A percentile compares a stretch with the other conserved stretches of the same genome.
These are phyloP conservation scores for Cercospora sesami DNA, from an alignment of 2,329 filamentous ascomycete species.

Conservation along the genomic window DNA sequence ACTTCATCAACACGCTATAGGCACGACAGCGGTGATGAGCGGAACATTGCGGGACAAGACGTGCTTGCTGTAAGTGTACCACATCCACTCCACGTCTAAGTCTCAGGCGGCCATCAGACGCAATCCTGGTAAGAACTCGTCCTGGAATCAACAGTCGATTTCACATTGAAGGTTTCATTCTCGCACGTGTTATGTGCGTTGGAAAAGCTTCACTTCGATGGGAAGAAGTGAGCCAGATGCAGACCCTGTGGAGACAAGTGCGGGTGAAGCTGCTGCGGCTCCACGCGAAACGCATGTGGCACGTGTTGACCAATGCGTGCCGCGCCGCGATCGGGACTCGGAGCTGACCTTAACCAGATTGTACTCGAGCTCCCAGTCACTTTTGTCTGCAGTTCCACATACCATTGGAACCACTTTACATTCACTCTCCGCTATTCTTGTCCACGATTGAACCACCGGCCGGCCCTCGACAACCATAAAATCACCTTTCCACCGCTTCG, in stretches of 20 bases:
- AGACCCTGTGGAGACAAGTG: neutral
- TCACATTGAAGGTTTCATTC: neutral
- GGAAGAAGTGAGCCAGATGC: neutral
- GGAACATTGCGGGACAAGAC: neutral
- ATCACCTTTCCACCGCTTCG: neutral
- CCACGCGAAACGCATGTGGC: neutral
- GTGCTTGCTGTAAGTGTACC: neutral
- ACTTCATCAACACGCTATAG: neutral
- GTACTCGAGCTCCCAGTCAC: slow-evolving; percentile 7
- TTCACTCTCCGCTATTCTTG: neutral
- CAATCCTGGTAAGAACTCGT: neutral
- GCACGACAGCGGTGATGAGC: neutral
- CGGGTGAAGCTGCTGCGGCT: neutral
- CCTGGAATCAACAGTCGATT: neutral
- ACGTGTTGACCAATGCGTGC: neutral
- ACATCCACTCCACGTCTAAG: neutral
- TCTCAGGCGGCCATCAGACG: neutral
- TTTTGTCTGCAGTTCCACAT: neutral
- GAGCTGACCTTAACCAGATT: slow-evolving; percentile 2
- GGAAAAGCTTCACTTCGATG: neutral
- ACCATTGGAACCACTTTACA: neutral
- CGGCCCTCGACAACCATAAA: neutral
- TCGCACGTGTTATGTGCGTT: neutral
- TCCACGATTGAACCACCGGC: neutral
- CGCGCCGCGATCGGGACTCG: neutral